These are phyloP conservation scores for Penicillium capsulatum DNA, from an alignment of 2,329 filamentous ascomycete genomes.

Conservation along the genomic window DNA sequence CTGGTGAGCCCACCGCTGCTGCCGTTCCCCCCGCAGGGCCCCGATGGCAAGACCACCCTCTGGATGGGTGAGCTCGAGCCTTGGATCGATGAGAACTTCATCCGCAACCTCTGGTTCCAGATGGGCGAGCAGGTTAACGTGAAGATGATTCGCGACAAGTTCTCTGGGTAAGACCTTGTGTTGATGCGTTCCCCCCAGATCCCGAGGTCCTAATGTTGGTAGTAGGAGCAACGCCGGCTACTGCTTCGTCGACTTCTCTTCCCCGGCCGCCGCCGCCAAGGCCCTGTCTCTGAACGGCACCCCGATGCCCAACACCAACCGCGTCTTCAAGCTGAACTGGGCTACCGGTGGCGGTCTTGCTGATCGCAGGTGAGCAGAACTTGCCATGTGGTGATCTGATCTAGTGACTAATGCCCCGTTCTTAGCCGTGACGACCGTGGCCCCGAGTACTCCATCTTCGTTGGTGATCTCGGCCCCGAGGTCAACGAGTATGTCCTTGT, in stretches of 20 bases:
- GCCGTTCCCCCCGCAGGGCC: conserved; percentile 48
- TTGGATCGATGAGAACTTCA: conserved; percentile 99
- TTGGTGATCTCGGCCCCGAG: conserved; percentile 94
- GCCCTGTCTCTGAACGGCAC: conserved; percentile 85
- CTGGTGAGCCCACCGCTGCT: conserved; percentile 41
- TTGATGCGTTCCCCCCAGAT: conserved; percentile 7
- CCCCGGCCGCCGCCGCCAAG: conserved; percentile 79
- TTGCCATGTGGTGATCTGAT: not conserved
- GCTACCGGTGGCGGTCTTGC: conserved; percentile 92
- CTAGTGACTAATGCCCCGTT: not conserved
- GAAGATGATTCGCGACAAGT: conserved; percentile 99
- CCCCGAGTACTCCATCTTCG: conserved; percentile 95
- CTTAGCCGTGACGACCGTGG: conserved; percentile 79
- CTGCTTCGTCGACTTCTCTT: conserved; percentile 93
- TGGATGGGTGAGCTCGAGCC: conserved; percentile 98
- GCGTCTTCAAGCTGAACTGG: conserved; percentile 99
- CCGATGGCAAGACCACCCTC: conserved; percentile 55
- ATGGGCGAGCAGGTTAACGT: conserved; percentile 95
- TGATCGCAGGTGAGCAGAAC: conserved; percentile 69
- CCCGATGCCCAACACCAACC: conserved; percentile 85
- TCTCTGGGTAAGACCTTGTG: conserved; percentile 70
- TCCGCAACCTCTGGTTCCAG: conserved; percentile 90
- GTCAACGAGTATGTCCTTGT: conserved; percentile 98
- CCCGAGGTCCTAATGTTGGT: conserved; percentile 39
- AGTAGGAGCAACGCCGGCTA: conserved; percentile 85